Base-by-base conservation (phyloP, 345 rosid species). In the Turritis glabra region DNA sequence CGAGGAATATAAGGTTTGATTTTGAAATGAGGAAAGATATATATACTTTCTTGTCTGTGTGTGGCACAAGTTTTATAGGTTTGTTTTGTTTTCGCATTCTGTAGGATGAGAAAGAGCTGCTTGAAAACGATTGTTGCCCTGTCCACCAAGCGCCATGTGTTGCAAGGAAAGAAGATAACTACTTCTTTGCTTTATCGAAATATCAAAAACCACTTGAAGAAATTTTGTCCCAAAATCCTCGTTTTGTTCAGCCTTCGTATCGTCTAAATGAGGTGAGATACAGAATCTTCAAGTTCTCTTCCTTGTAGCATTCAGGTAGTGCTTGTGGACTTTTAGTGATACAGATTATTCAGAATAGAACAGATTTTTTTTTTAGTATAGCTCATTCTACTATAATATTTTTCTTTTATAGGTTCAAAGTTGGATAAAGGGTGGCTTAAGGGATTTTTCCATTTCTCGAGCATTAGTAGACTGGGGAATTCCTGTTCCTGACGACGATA, bases 391-490 rank as follows among this genome's bases (percentile, higher is more conserved):
- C 33, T 18, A 57, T 66, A 30, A 46, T 50, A n/a, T 21, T 53
- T 32, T 66, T 33, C 27, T 68, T 78, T 66, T 79, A 68, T 80
- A 91, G 98, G 98, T 91, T 38, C 97, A 94, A 89, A 80, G 90
- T 78, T 91, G 96, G 96, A 83, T 91, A 62, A 94, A 80, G 78
- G 81, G 85, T 78, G 96, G 97, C 67, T 80, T 94, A 77, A 87
- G 84, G 64, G 97, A 94, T 80, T 94, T 91, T 83, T 94, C 98
- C n/a, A 89, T 94, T 67, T 94, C 97, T 52, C 86, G 98, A 52
- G 97, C 96, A 78, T 84, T 91, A 54, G 98, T 94, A 52, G 97
- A 91, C 8, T 94, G 98, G 98, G 98, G 97, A 43, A 94, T 94
- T 75, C 97, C 93, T 43, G 95, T 91, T 72, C 97, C 98, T 76